These are phyloP conservation scores for Botryobasidium botryosum DNA, from an alignment of 768 basidiomycete genomes.

Conservation along the genomic window DNA sequence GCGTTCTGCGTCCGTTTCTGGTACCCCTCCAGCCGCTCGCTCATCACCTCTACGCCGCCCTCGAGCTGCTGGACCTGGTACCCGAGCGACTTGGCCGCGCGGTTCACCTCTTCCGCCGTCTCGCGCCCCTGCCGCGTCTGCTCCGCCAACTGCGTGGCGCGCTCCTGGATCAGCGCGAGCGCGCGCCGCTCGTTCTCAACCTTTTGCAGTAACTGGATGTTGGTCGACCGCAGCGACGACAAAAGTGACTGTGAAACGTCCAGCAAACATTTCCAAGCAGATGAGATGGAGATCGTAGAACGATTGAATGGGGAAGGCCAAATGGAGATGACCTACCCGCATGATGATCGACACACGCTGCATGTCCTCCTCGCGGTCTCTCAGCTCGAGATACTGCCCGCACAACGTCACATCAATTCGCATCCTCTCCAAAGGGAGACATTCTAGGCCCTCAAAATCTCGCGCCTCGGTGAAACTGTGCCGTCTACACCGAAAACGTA, in stretches of 20 bases:
- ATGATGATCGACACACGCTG: not conserved
- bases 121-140: not conserved
- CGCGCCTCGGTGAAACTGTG: not conserved
- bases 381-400: not conserved
- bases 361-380: not conserved
- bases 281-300: not conserved
- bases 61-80: not conserved
- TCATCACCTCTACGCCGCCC: not conserved
- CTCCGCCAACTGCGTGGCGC: not conserved
- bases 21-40: not conserved
- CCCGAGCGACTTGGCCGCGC: not conserved
- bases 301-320: too few species aligned
- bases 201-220: not conserved
- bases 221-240: not conserved
- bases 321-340: not conserved
- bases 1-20: not conserved
- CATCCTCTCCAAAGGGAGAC: not conserved
- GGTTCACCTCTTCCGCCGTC: not conserved
- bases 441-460: not conserved
- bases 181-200: not conserved
- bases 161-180: not conserved
- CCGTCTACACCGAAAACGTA: not conserved
- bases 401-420: not conserved
- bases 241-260: not conserved
- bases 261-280: not conserved